Evolutionary conservation across 2,329 filamentous ascomycete genomes (phyloP), one percentile per base, ranked within the genome.

Genomic region (Periconia sp.): DNA sequence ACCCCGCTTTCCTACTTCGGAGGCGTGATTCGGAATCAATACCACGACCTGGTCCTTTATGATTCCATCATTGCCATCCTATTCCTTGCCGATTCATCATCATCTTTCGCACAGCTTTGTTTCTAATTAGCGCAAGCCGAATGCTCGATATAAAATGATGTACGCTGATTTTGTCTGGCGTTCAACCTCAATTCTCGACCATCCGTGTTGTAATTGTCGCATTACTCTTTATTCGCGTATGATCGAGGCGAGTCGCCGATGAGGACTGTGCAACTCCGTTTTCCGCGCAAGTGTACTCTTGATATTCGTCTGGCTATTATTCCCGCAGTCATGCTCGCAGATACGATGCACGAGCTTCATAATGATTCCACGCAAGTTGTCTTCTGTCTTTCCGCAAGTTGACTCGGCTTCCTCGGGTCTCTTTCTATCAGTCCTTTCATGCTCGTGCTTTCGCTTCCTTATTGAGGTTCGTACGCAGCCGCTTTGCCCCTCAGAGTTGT

Each of bases 361-460:
- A n/a, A n/a, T 39, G 31, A 40, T 24, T 47, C 32, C 19, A 38
- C 25, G 39, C 35, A 50, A 49, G 23, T 22, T 51, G 45, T 40
- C 47, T 41, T 46, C 40, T 45, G 43, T 39, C 32, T 17, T 25
- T 24, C 31, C 43, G 23, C 15, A 36, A 36, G 28, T 36, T 21
- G 40, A 24, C 31, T 43, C 30, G 21, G 28, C 18, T 10, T 37
- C 17, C 43, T 48, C 50, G 44, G 51, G 44, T 51, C 32, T 36
- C 18, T n/a, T 44, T 18, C 18, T 17, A 25, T 16, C 36, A 18
- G 12, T 25, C 6, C 5, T 19, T 22, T 19, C 11, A 5, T n/a
- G 12, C 15, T 11, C n/a, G 15, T 19, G 5, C 11, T 28, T 22
- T 34, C 17, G 7, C 30, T 2, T 38, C 24, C 9, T 16, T 40